These are phyloP conservation scores for Mallotus nudiflorus DNA, from an alignment of 345 rosid species.

Conservation along the genomic window DNA sequence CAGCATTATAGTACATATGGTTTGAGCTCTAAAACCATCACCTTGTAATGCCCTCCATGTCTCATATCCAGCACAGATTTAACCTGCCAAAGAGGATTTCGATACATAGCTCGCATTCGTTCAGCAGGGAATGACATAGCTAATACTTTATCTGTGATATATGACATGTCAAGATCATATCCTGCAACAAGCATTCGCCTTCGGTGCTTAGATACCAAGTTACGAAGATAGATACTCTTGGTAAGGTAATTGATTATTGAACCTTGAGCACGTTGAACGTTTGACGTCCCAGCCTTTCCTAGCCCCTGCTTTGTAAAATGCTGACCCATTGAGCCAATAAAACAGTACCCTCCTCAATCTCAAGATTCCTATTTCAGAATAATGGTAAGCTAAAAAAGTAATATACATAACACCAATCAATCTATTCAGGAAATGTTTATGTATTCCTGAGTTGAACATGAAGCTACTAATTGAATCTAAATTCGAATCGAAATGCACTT, in stretches of 20 bases:
- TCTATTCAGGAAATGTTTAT: background rate
- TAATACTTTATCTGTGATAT: constrained; percentile 64
- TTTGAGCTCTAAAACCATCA: constrained; percentile 9
- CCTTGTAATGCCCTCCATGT: constrained; percentile 81
- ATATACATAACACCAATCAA: background rate
- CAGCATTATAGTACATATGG: background rate
- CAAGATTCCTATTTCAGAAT: constrained; percentile 15
- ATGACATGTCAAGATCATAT: constrained; percentile 95
- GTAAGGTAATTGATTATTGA: constrained; percentile 51
- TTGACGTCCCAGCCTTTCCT: constrained; percentile 27
- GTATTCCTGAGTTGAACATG: constrained; percentile 44
- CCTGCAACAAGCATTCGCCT: constrained; percentile 79
- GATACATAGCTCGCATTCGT: constrained; percentile 78
- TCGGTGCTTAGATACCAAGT: constrained; percentile 81
- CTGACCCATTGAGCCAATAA: constrained; percentile 58
- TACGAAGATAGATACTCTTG: constrained; percentile 61
- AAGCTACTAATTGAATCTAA: constrained; percentile 25
- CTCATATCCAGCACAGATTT: constrained; percentile 86
- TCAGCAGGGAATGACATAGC: constrained; percentile 96
- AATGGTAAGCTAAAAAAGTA: background rate
- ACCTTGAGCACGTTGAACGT: constrained; percentile 29
- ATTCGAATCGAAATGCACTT: constrained; percentile 23
- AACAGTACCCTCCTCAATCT: constrained; percentile 3
- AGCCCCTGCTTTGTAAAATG: constrained; percentile 50
- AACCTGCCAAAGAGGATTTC: constrained; percentile 98